Evolutionary conservation across 2,329 filamentous ascomycete genomes (phyloP).

Genomic region (Fusarium stilboides): DNA sequence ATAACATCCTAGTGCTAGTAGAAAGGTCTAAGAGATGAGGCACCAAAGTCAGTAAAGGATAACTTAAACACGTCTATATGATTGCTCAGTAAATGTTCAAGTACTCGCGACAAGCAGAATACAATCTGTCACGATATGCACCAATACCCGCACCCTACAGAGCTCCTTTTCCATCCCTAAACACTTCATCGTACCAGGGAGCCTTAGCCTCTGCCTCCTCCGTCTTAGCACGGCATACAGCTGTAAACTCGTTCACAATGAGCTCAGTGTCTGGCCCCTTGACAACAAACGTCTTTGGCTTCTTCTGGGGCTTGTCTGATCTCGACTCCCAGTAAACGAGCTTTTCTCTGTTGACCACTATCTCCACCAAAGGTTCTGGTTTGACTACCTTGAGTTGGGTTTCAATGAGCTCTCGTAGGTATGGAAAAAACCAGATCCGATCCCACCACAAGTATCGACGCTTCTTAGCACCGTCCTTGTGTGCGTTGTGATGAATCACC

Average conservation of each 20-base stretch:
- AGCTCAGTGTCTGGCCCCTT: rapidly evolving
- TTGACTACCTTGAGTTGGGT: slow-evolving; percentile 9
- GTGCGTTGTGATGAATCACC: slow-evolving; percentile 42
- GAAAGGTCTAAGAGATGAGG: no score
- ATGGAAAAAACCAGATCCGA: slow-evolving; percentile 43
- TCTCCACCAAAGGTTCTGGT: background rate
- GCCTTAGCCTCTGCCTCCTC: background rate
- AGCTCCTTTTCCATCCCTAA: slow-evolving; percentile 30
- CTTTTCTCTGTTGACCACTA: background rate
- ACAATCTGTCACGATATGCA: background rate
- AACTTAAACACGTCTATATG: no score
- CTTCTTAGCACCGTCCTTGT: slow-evolving; percentile 27
- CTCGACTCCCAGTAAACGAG: slow-evolving; percentile 30
- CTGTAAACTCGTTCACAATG: background rate
- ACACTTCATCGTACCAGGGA: slow-evolving; percentile 35
- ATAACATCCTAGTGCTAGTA: no score
- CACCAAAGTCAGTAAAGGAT: no score
- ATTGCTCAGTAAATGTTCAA: no score
- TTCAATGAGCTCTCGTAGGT: slow-evolving; percentile 21
- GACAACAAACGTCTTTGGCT: slow-evolving; percentile 12
- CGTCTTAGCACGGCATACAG: background rate
- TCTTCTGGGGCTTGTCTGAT: slow-evolving; percentile 7
- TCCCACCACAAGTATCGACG: slow-evolving; percentile 39
- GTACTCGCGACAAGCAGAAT: no score
- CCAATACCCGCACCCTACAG: background rate